Evolutionary conservation across 805 yeast species (phyloP).

Genomic region (Teunomyces kruisii): DNA sequence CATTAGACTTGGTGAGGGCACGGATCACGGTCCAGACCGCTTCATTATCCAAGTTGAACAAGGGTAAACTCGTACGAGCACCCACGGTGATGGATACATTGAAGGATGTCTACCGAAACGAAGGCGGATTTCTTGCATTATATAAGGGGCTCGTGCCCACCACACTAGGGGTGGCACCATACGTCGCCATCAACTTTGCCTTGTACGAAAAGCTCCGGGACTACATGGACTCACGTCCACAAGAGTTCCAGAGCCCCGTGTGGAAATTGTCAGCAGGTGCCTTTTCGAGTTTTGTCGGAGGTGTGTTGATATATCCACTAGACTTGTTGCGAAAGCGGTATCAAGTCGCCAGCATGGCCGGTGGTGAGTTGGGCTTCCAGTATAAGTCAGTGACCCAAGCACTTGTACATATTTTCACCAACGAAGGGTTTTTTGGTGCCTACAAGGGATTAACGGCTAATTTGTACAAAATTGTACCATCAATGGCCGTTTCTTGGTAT

Average conservation of each 20-base stretch:
- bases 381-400: slow-evolving; percentile 81
- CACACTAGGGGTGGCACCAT: slow-evolving; percentile 91
- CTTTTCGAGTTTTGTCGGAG: slow-evolving; percentile 83
- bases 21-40: slow-evolving; percentile 90
- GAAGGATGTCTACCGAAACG: slow-evolving; percentile 59
- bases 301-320: slow-evolving; percentile 86
- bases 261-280: slow-evolving; percentile 80
- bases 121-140: slow-evolving; percentile 79
- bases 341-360: slow-evolving; percentile 85
- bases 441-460: slow-evolving; percentile 79
- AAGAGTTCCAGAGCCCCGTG: slow-evolving; percentile 43
- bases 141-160: slow-evolving; percentile 92
- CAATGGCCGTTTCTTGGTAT: slow-evolving; percentile 95
- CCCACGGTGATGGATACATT: slow-evolving; percentile 71
- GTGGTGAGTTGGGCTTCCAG: slow-evolving; percentile 75
- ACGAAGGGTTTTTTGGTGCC: slow-evolving; percentile 73
- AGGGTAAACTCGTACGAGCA: slow-evolving; percentile 50
- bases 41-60: slow-evolving; percentile 46
- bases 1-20: slow-evolving; percentile 88
- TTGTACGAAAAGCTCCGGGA: slow-evolving; percentile 82
- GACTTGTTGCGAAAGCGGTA: slow-evolving; percentile 86
- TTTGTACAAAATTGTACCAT: slow-evolving; percentile 85
- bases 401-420: slow-evolving; percentile 58
- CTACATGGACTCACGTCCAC: slow-evolving; percentile 34
- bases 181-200: slow-evolving; percentile 89